Evolutionary conservation across 768 basidiomycete species (phyloP), one percentile per base, ranked within the genome.

Genomic region (Jaapia argillacea): DNA sequence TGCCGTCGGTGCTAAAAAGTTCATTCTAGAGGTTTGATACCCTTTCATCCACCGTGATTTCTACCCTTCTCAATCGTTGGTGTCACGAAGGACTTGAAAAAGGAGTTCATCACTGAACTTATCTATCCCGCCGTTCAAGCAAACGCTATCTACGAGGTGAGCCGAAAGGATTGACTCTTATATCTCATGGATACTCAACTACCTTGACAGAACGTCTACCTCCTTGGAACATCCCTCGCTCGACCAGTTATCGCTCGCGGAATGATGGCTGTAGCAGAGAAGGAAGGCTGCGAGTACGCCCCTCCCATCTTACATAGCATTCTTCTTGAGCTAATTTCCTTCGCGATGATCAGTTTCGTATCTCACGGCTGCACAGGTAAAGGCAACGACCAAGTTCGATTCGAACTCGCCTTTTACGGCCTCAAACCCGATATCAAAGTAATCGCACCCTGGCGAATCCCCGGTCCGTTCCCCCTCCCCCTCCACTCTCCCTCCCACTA

Each of bases 311-410:
- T 13, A 33, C 40, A 16, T 45, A 21, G 42, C 31, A 26, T 3
- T 41, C 24, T 16, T 33, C 18, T 21, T 38, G 18, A 3, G 39
- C 21, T 26, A 12, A 21, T 35, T 21, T 4, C 27, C 7, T 14
- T 16, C 16, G 43, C 24, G 26, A 26, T 42, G 22, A 35, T 35
- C 39, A 94, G 92, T 63, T 99, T 75, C 59, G 94, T 98, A 49
- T 80, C 94, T 21, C 96, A 98, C 65, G 96, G 96, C 21, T 99
- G 96, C 75, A 99, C 96, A 41, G 96, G 96, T 42, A 99, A 99
- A 71, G 96, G 96, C 42, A 99, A 99, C 63, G 96, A 99, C 64
- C 96, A 99, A 67, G 96, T 99, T 55, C 89, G 96, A 48, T 99
- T 98, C 63, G 96, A 99, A 60, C 81, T 98, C 44, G 92, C 96